Percentiles rank a stretch among this genome's conserved stretches.
Evolutionary conservation across 768 basidiomycete genomes (phyloP).

Genomic region (Auriscalpium orientale): DNA sequence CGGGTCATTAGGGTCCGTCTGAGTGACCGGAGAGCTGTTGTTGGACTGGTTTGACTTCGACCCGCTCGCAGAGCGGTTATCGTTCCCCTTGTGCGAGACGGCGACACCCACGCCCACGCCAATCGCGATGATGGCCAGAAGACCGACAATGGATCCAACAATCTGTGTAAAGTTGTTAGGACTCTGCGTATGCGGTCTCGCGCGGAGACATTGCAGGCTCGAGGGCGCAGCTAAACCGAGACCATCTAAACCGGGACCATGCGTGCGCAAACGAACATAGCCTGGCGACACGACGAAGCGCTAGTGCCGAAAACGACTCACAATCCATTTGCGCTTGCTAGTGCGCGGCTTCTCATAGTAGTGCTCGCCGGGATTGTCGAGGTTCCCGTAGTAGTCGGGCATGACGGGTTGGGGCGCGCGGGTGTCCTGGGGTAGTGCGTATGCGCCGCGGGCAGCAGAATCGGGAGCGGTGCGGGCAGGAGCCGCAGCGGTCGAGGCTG

Average conservation of each 20-base stretch:
- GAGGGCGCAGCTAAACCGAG: no score
- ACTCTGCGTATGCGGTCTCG: no score
- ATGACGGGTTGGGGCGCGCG: not conserved
- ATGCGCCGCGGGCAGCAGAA: slow-evolving; percentile 3
- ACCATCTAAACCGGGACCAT: no score
- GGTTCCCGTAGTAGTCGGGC: not conserved
- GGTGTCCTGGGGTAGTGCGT: not conserved
- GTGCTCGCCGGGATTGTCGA: not conserved
- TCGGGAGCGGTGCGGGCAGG: not conserved
- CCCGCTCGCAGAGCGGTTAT: slow-evolving; percentile 23
- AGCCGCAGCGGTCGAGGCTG: not conserved
- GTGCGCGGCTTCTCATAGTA: not conserved
- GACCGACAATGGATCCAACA: slow-evolving; percentile 36
- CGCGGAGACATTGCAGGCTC: no score
- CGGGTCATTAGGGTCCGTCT: slow-evolving; percentile 58
- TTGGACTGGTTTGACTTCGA: slow-evolving; percentile 12
- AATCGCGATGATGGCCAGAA: slow-evolving; percentile 45
- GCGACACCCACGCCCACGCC: slow-evolving; percentile 61
- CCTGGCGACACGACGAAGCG: no score
- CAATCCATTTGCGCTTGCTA: slow-evolving; percentile 9
- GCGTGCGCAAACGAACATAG: no score
- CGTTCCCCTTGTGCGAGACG: slow-evolving; percentile 28
- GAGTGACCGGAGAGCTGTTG: slow-evolving; percentile 19
- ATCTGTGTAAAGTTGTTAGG: slow-evolving; percentile 30
- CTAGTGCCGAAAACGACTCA: not conserved